These are phyloP conservation scores for Epipyxis sp. DNA, from an alignment of 108 stramenopile species.

Conservation along the genomic window DNA sequence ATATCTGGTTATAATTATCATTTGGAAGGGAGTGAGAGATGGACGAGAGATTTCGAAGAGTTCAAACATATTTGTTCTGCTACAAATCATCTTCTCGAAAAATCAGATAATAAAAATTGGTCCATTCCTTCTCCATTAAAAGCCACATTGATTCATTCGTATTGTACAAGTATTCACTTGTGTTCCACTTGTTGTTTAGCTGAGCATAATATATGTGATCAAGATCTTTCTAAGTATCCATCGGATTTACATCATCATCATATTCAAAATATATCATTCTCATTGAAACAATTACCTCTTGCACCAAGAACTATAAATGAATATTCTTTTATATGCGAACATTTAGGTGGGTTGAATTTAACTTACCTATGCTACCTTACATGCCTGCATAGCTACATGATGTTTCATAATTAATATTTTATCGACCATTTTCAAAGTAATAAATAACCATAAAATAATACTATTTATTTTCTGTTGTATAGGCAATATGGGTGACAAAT, in stretches of 20 bases:
- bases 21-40: slow-evolving; percentile 6
- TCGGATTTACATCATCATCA: not conserved
- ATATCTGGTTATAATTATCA: slow-evolving; percentile 26
- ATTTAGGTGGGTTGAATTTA: slow-evolving; percentile 7
- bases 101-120: not conserved
- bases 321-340: slow-evolving; percentile 5
- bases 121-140: not conserved
- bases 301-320: slow-evolving; percentile 10
- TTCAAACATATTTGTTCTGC: not conserved
- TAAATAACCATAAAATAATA: too few species aligned
- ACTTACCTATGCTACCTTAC: too few species aligned
- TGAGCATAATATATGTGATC: not conserved
- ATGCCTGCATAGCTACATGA: too few species aligned
- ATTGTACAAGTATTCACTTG: not conserved
- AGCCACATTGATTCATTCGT: not conserved
- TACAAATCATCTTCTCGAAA: not conserved
- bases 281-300: too few species aligned
- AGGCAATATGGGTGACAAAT: too few species aligned
- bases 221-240: not conserved
- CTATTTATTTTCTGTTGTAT: too few species aligned
- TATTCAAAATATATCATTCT: too few species aligned
- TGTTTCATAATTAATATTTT: too few species aligned
- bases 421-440: too few species aligned
- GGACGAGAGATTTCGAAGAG: not conserved
- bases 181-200: not conserved